phyloP scores from a whole-genome alignment of 345 rosid genomes.

The Populus alba region DNA sequence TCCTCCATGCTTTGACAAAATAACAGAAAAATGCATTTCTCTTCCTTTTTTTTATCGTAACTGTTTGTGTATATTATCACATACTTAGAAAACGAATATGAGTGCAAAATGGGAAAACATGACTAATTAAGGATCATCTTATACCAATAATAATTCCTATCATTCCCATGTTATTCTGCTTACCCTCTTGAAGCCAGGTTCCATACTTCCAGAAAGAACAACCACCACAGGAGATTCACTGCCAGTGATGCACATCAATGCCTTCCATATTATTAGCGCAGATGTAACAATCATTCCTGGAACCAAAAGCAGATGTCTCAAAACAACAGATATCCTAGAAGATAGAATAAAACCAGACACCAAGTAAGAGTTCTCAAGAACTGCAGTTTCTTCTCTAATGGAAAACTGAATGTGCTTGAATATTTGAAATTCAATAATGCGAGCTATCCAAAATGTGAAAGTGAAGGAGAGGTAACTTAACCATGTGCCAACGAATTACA shows the following conservation, averaged over 20 bases:
- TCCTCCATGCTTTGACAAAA: not conserved
- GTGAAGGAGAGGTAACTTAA: not conserved
- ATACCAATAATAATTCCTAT: not conserved
- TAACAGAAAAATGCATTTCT: not conserved
- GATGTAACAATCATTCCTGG: constrained; percentile 96
- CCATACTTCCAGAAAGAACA: constrained; percentile 98
- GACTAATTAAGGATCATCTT: not conserved
- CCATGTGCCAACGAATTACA: not conserved
- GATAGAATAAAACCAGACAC: not conserved
- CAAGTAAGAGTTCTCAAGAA: not conserved
- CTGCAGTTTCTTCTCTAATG: not conserved
- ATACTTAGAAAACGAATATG: not conserved
- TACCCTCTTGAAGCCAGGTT: constrained; percentile 98
- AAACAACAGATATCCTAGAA: constrained; percentile 3
- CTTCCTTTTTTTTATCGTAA: not conserved
- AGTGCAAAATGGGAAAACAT: not conserved
- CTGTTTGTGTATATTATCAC: not conserved
- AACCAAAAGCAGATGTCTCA: constrained; percentile 4
- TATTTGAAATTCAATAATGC: not conserved
- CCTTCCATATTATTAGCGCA: constrained; percentile 94
- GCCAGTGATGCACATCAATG: constrained; percentile 92
- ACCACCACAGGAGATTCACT: constrained; percentile 99
- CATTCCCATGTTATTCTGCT: not conserved
- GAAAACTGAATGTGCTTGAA: not conserved
- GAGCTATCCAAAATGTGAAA: not conserved